Evolutionary conservation across 768 basidiomycete species (phyloP).

Genomic region (Lanmaoa rubissima): DNA sequence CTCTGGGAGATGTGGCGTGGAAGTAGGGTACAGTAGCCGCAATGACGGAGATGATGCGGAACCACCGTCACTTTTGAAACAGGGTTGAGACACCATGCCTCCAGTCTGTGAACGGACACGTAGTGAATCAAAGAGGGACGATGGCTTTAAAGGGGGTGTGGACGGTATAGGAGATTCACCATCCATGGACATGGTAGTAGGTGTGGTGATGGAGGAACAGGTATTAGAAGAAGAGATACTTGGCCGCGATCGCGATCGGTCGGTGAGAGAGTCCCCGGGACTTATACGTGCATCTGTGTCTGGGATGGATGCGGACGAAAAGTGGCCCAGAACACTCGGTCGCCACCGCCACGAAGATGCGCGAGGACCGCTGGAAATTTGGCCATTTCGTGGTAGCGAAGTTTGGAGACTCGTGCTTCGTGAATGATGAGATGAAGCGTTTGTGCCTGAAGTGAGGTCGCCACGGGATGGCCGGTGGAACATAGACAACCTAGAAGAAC

Average conservation of each 20-base stretch:
- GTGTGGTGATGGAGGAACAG: constrained; percentile 44
- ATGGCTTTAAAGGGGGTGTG: constrained; percentile 34
- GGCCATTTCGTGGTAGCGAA: constrained; percentile 27
- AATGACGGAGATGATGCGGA: constrained; percentile 35
- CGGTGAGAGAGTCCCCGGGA: constrained; percentile 40
- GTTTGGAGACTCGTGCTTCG: constrained; percentile 52
- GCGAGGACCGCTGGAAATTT: constrained; percentile 8
- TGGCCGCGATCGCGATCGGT: constrained; percentile 53
- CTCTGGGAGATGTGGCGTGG: constrained; percentile 41
- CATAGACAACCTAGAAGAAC: constrained; percentile 43
- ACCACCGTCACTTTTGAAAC: constrained; percentile 27
- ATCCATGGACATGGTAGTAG: constrained; percentile 34
- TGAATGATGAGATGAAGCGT: constrained; percentile 38
- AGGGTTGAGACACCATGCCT: constrained; percentile 32
- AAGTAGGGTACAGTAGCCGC: constrained; percentile 37
- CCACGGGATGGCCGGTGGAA: constrained; percentile 36
- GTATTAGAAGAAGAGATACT: constrained; percentile 63
- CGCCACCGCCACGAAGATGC: constrained; percentile 48
- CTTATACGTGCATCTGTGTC: constrained; percentile 42
- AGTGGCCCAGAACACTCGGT: constrained; percentile 66
- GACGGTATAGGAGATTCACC: constrained; percentile 39
- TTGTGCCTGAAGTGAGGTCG: constrained; percentile 29
- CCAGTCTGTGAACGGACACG: constrained; percentile 30
- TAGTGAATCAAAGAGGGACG: constrained; percentile 34
- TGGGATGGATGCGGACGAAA: constrained; percentile 48